Conservation (phyloP, 352 stramenopile genomes). For the Phytophthora ohioensis region DNA sequence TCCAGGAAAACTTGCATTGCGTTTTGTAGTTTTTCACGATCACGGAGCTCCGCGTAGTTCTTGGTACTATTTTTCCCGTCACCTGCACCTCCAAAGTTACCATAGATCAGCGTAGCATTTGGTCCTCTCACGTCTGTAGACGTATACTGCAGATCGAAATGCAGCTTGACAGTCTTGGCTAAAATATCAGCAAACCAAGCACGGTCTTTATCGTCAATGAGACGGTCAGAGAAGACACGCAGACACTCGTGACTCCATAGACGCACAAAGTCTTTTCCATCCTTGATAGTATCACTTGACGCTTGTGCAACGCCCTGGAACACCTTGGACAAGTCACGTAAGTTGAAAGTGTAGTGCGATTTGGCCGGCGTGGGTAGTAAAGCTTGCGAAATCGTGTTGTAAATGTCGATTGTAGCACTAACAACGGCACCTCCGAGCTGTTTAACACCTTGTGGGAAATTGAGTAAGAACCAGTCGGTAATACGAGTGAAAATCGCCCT, state of each 20-base stretch:
- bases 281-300: constrained; percentile 78
- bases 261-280: constrained; percentile 87
- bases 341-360: constrained; percentile 96
- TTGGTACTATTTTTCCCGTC: constrained; percentile 71
- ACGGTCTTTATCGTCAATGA: constrained; percentile 92
- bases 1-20: constrained; percentile 94
- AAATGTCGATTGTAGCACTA: constrained; percentile 91
- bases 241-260: constrained; percentile 94
- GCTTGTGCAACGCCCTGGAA: constrained; percentile 93
- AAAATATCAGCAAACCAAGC: constrained; percentile 86
- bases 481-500: constrained; percentile 91
- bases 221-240: constrained; percentile 91
- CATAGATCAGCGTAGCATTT: constrained; percentile 86
- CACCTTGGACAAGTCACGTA: constrained; percentile 94
- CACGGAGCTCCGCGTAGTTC: constrained; percentile 90
- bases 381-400: constrained; percentile 91
- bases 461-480: constrained; percentile 90
- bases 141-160: constrained; percentile 87
- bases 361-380: constrained; percentile 94
- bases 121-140: constrained; percentile 61
- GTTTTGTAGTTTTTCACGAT: constrained; percentile 79
- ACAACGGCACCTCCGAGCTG: constrained; percentile 76
- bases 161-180: constrained; percentile 67
- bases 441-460: constrained; percentile 87
- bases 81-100: constrained; percentile 78